A percentile compares a stretch with the other conserved stretches of the same genome.
phyloP scores from a whole-genome alignment of 2,329 filamentous ascomycete species.

The Aaosphaeria arxii region DNA sequence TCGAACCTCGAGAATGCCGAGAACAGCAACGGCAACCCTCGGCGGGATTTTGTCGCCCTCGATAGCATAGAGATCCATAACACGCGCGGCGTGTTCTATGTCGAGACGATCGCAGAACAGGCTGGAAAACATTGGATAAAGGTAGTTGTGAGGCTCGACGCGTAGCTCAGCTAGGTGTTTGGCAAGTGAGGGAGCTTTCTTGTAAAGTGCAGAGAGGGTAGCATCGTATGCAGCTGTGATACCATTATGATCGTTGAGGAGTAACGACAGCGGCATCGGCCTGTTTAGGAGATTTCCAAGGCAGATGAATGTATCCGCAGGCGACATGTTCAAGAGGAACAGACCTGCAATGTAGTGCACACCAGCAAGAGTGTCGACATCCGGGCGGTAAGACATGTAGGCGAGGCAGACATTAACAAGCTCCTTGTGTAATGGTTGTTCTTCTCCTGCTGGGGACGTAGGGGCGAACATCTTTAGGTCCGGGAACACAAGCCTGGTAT shows the following conservation, averaged over 20 bases:
- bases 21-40: conserved; percentile 66
- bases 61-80: conserved; percentile 83
- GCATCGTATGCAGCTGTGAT: conserved; percentile 68
- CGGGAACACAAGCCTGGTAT: conserved; percentile 66
- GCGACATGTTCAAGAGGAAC: conserved; percentile 67
- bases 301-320: conserved; percentile 65
- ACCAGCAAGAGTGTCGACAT: conserved; percentile 74
- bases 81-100: conserved; percentile 66
- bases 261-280: conserved; percentile 71
- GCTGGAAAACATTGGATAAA: conserved; percentile 60
- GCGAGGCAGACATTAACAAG: conserved; percentile 73
- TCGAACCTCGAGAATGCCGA: conserved; percentile 52
- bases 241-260: conserved; percentile 66
- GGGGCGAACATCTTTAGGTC: conserved; percentile 71
- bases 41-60: conserved; percentile 74
- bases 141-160: conserved; percentile 48
- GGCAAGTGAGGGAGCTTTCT: conserved; percentile 64
- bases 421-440: conserved; percentile 64
- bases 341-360: conserved; percentile 74
- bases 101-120: conserved; percentile 61
- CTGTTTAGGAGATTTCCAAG: conserved; percentile 77
- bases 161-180: conserved; percentile 53
- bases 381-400: conserved; percentile 77
- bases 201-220: conserved; percentile 62
- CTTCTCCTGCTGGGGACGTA: conserved; percentile 24